These are phyloP conservation scores for Collybia sordida DNA, from an alignment of 768 basidiomycete genomes.

Conservation along the genomic window DNA sequence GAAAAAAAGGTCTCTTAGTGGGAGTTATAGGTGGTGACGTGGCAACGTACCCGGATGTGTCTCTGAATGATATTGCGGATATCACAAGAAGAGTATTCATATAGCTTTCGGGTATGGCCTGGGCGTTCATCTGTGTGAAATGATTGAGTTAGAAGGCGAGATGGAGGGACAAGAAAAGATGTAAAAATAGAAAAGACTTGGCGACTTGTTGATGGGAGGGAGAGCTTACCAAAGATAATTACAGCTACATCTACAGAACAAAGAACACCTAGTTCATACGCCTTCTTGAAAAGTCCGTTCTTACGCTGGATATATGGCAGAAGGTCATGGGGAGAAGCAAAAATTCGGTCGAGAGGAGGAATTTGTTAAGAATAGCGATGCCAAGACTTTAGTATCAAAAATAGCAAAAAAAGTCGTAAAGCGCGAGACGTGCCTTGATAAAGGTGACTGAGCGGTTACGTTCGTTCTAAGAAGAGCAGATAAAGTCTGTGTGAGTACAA, in stretches of 20 bases:
- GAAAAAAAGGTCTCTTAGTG: background rate
- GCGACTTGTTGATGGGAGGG: background rate
- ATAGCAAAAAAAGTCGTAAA: background rate
- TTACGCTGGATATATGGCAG: conserved; percentile 3
- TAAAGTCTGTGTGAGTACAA: background rate
- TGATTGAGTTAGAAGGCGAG: background rate
- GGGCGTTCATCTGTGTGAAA: conserved; percentile 1
- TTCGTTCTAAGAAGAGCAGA: conserved; percentile 10
- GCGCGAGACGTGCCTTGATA: conserved; percentile 6
- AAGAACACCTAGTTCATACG: conserved; percentile 14
- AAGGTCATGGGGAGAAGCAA: background rate
- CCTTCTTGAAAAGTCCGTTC: conserved; percentile 15
- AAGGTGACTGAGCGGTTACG: conserved; percentile 15
- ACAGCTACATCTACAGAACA: conserved; percentile 14
- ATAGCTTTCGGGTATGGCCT: conserved; percentile 1
- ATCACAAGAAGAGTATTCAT: conserved; percentile 3
- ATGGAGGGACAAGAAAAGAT: background rate
- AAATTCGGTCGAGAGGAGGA: background rate
- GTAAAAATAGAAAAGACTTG: background rate
- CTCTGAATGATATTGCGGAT: background rate
- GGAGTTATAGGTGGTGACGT: background rate
- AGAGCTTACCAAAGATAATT: conserved; percentile 12
- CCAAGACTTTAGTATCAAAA: conserved; percentile 4
- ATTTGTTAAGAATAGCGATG: conserved; percentile 1
- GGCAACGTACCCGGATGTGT: background rate